Conservation (phyloP, 2,329 filamentous ascomycete genomes). For the Fusarium siculi region DNA sequence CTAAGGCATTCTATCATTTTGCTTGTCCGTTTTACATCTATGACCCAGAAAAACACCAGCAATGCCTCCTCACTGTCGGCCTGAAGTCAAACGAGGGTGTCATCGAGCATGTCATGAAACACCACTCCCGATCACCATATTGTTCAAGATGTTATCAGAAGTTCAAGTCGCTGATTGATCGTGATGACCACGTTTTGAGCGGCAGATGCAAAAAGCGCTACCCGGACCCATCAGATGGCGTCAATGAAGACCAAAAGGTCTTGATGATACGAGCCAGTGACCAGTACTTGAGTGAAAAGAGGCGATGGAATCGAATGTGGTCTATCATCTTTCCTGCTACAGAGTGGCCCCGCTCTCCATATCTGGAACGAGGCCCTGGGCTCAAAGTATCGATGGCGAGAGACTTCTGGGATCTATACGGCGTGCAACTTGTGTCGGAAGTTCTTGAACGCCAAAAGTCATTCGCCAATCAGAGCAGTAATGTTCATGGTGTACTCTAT, state of each 20-base stretch:
- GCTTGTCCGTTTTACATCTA: neutral
- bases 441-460: fast-evolving
- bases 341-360: neutral
- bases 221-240: neutral
- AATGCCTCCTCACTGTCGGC: neutral
- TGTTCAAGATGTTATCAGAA: neutral
- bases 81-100: fast-evolving
- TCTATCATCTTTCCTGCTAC: neutral
- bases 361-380: neutral
- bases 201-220: neutral
- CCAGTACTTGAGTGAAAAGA: neutral
- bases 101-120: neutral
- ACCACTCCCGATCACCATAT: neutral
- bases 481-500: neutral
- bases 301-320: neutral
- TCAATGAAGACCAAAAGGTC: neutral
- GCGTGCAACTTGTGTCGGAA: neutral
- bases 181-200: neutral
- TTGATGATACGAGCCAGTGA: neutral
- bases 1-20: neutral
- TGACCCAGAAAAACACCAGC: neutral
- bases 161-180: neutral
- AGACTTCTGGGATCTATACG: neutral
- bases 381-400: neutral
- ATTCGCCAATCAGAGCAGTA: fast-evolving